Percentiles rank a stretch among this genome's conserved stretches.
phyloP scores from a whole-genome alignment of 176 grass and related monocot species.

The Carex scoparia region DNA sequence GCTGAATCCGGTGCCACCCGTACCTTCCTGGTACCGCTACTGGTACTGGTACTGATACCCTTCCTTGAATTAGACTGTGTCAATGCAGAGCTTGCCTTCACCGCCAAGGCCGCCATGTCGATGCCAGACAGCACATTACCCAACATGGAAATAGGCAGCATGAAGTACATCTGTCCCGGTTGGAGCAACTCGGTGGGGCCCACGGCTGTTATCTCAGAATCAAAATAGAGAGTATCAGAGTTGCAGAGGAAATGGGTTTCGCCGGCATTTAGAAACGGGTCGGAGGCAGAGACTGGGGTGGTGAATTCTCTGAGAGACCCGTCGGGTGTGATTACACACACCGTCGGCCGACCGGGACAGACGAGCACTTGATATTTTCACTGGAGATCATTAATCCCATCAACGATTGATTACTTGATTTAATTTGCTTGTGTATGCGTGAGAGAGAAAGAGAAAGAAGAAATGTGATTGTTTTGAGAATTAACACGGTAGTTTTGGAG shows the following conservation, averaged over 20 bases:
- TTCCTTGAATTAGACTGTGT: background rate
- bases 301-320: constrained; percentile 51
- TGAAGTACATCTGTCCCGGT: constrained; percentile 46
- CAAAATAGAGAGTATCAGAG: constrained; percentile 60
- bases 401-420: constrained; percentile 23
- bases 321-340: constrained; percentile 35
- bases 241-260: constrained; percentile 42
- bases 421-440: background rate
- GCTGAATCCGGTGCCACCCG: constrained; percentile 28
- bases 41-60: background rate
- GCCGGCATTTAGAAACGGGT: constrained; percentile 7
- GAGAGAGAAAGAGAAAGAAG: too few relatives aligned
- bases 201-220: constrained; percentile 23
- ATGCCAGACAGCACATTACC: constrained; percentile 20
- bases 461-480: background rate
- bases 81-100: constrained; percentile 44
- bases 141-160: constrained; percentile 32
- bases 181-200: constrained; percentile 26
- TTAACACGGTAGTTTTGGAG: too few relatives aligned
- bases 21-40: background rate
- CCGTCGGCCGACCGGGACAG: background rate
- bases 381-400: constrained; percentile 51
- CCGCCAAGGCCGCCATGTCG: constrained; percentile 52
- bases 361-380: constrained; percentile 1
- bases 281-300: constrained; percentile 10